Evolutionary conservation across 2,329 filamentous ascomycete genomes (phyloP).

Genomic region (Escovopsis sp.): DNA sequence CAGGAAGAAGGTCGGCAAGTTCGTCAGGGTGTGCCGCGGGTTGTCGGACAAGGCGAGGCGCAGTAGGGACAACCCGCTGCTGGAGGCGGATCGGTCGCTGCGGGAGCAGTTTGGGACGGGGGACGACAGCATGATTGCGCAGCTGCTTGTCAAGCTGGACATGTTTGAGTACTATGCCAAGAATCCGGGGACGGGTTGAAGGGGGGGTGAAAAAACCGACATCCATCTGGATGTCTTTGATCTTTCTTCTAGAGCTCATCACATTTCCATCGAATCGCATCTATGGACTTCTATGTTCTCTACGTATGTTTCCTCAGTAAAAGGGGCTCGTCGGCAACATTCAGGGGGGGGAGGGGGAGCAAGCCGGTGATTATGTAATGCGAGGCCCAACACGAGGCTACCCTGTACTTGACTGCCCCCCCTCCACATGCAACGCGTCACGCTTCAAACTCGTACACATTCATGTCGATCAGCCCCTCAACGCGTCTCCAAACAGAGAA

Average conservation of each 20-base stretch:
- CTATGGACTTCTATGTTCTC: no score
- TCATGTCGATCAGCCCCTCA: constrained; percentile 18
- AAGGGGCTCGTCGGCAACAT: no score
- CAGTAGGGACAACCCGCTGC: constrained; percentile 14
- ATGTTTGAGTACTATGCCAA: constrained; percentile 50
- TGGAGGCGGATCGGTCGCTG: constrained; percentile 17
- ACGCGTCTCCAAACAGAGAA: constrained; percentile 15
- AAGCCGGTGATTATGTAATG: no score
- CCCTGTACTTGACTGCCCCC: constrained; percentile 1
- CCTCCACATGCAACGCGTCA: constrained; percentile 4
- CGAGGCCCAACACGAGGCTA: no score
- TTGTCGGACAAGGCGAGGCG: constrained; percentile 47
- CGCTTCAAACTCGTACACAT: constrained; percentile 1
- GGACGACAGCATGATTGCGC: constrained; percentile 46
- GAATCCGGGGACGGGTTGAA: constrained; percentile 3
- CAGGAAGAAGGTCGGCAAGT: constrained; percentile 55
- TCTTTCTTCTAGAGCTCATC: no score
- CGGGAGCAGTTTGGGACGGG: constrained; percentile 20
- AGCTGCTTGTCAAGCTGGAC: constrained; percentile 54
- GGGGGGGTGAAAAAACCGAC: neutral
- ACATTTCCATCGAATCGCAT: no score
- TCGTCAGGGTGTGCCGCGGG: constrained; percentile 56
- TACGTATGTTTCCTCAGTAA: no score
- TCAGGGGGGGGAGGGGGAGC: no score
- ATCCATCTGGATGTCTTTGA: neutral